phyloP scores from a whole-genome alignment of 768 basidiomycete genomes.

The Boletus rubescentipes region DNA sequence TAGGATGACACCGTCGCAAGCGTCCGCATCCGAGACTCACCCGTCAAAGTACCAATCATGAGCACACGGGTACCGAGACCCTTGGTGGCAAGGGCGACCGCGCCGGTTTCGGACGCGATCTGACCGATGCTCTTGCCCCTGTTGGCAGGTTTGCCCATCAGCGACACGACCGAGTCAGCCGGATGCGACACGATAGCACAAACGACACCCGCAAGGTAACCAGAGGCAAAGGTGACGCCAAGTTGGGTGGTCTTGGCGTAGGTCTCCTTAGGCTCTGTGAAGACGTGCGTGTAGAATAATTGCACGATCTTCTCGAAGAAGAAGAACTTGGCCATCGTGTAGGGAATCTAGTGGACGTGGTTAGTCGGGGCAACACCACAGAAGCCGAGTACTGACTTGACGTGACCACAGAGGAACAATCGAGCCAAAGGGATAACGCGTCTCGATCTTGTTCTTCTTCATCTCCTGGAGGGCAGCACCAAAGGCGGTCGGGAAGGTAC shows the following conservation, averaged over 20 bases:
- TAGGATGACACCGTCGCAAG: neutral
- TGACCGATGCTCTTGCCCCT: constrained; percentile 74
- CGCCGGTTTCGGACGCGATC: constrained; percentile 71
- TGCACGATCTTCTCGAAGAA: constrained; percentile 90
- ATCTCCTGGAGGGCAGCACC: constrained; percentile 69
- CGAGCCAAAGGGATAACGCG: constrained; percentile 84
- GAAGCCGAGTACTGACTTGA: constrained; percentile 47
- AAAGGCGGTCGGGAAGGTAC: constrained; percentile 78
- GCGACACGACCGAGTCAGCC: constrained; percentile 90
- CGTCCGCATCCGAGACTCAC: constrained; percentile 24
- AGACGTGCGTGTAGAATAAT: constrained; percentile 85
- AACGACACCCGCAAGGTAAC: constrained; percentile 94
- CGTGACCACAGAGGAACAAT: constrained; percentile 86
- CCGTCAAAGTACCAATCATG: constrained; percentile 71
- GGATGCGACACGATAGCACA: constrained; percentile 97
- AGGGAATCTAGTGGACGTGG: constrained; percentile 66
- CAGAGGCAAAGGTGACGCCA: constrained; percentile 84
- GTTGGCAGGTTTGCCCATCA: constrained; percentile 87
- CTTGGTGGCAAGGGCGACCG: constrained; percentile 68
- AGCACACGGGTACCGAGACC: constrained; percentile 85
- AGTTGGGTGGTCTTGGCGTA: constrained; percentile 86
- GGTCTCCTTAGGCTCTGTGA: constrained; percentile 73
- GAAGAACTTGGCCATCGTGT: constrained; percentile 99
- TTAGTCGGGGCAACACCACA: no score
- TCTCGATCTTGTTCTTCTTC: constrained; percentile 62